Base-by-base conservation (phyloP, 495 filamentous ascomycete genomes). In the Pyrenula massariospora region DNA sequence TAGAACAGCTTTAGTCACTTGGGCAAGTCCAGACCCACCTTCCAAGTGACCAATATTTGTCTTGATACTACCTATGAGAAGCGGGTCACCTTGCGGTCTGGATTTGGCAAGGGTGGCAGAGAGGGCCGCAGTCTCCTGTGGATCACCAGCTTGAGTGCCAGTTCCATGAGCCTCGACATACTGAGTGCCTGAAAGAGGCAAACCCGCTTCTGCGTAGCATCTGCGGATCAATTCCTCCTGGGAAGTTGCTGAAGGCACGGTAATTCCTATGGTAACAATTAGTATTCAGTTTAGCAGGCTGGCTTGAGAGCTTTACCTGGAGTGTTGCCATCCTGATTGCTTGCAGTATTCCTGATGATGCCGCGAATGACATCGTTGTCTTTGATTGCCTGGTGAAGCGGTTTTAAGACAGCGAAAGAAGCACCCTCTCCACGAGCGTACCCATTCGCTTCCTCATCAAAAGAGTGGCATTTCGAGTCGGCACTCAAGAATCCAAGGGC, bases 401-500 rank as follows among this genome's bases (percentile, higher is more conserved):
- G 53, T 52, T 74, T 78, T 19, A 66, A 68, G 0, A 77, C 47
- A 0, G 68, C 68, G 23, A 53, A 65, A 19, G 75, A 63, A 0
- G 65, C 72, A 11, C 77, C 82, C 60, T 90, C 87, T 2, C 75
- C 87, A 15, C 85, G 73, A 0, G 69, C 83, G 62, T 84, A 90
- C 0, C 86, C 85, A 57, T 84, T 76, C 0, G 82, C 85, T 22
- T 67, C 60, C 2, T 72, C 68, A 59, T 85, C 83, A 54, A 85
- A 89, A 0, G 77, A 77, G 57, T 79, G 73, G 49, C 79, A 85
- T 8, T 54, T 54, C 1, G 63, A 62, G 12, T 50, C 60, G 0
- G 70, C 70, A 24, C 63, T 47, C 48, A 73, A 59, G 1, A 76
- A 52, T 1, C 54, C 65, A 1, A 63, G n/a, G 19, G 50, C 50